Evolutionary conservation across 192 early-diverging fungal species (phyloP), one percentile per base, ranked within the genome.

Genomic region (Gonapodya sp.): DNA sequence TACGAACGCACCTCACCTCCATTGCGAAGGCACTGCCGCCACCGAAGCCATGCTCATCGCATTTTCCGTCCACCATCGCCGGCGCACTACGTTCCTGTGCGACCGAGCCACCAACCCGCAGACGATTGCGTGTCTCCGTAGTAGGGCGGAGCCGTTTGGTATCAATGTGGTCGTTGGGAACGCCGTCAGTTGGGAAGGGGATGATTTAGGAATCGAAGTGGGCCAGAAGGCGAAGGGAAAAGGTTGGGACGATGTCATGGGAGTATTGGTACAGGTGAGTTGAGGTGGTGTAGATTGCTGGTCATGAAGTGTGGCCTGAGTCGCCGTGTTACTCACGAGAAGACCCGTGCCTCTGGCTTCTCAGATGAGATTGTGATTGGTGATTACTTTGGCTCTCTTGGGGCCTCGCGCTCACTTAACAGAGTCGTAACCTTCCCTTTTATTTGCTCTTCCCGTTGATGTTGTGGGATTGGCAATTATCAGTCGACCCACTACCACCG

Each of bases 21-120:
- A 64, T 24, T 24, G 8, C 24, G 8, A 8, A 64, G 98, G 97
- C 78, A 98, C 98, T 16, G 98, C 98, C 36, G 98, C 98, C 46
- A 96, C 92, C 18, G 98, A 99, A 88, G 96, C 98, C 33, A 96
- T 99, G 94, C 88, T 96, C 35, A 93, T 98, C 89, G 93, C 94
- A 84, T 91, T 84, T 80, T 85, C 89, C 81, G 84, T 92, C 33
- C 89, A 87, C 80, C 92, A 93, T 83, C 92, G 92, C 86, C 92
- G 92, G 79, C 93, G 93, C 85, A 92, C 93, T 82, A 91, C 93
- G 31, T 99, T 98, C 83, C 94, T 99, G 83, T 93, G 97, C 18
- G 98, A 99, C 83, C 88, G 90, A 81, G 93, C 93, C 83, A 96
- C 95, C 88, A 95, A 95, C 80, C 95, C 96, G 46, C 98, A 98